Conservation (phyloP, 345 rosid genomes). For the Gossypium ekmanianum region DNA sequence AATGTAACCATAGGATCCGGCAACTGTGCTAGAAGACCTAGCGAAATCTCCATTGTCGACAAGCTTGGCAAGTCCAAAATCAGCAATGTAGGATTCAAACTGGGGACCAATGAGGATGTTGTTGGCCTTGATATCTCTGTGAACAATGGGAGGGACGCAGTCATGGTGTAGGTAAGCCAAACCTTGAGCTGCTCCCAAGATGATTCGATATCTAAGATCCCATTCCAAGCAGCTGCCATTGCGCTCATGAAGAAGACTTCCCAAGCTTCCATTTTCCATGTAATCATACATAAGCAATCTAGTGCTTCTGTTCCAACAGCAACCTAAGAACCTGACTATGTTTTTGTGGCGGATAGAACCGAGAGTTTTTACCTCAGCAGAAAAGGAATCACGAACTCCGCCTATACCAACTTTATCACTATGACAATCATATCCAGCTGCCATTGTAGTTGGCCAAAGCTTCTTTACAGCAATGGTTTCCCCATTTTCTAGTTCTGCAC, state of each 20-base stretch:
- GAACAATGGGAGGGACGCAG: slow-evolving; percentile 85
- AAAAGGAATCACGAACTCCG: slow-evolving; percentile 79
- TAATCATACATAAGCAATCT: slow-evolving; percentile 85
- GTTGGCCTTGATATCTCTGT: slow-evolving; percentile 90
- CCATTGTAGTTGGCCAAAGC: slow-evolving; percentile 58
- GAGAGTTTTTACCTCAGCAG: slow-evolving; percentile 80
- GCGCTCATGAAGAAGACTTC: slow-evolving; percentile 71
- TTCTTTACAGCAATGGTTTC: slow-evolving; percentile 82
- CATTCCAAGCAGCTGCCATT: slow-evolving; percentile 63
- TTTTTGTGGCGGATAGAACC: slow-evolving; percentile 85
- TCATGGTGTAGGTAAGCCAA: slow-evolving; percentile 91
- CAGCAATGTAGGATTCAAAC: slow-evolving; percentile 83
- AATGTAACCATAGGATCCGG: slow-evolving; percentile 94
- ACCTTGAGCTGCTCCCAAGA: slow-evolving; percentile 83
- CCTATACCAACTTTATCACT: slow-evolving; percentile 44
- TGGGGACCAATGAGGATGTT: slow-evolving; percentile 83
- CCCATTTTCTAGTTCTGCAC: slow-evolving; percentile 60
- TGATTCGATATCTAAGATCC: slow-evolving; percentile 64
- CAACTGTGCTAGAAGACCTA: slow-evolving; percentile 80
- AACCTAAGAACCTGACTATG: slow-evolving; percentile 82
- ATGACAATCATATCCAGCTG: slow-evolving; percentile 29
- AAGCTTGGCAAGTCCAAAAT: slow-evolving; percentile 87
- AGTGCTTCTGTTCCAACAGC: slow-evolving; percentile 76
- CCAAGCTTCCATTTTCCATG: slow-evolving; percentile 83
- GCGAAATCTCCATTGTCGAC: slow-evolving; percentile 69